Percentiles rank a stretch among this genome's conserved stretches.
Evolutionary conservation across 2,329 filamentous ascomycete species (phyloP).

Genomic region (Fusarium tricinctum): DNA sequence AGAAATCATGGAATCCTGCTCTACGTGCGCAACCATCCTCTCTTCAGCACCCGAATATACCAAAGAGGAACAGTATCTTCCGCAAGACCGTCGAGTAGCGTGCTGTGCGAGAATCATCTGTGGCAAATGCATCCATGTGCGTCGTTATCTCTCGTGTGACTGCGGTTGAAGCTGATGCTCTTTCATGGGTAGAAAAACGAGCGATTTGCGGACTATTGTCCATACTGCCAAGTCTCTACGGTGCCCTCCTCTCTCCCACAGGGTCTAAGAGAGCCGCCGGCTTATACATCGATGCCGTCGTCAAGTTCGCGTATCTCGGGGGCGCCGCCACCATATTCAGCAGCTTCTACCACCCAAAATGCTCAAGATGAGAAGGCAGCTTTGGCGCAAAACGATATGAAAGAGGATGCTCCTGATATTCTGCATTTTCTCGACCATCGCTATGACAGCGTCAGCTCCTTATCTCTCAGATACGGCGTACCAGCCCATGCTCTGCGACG

Average conservation of each 20-base stretch:
- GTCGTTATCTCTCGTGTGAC: conserved; percentile 45
- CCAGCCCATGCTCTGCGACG: conserved; percentile 73
- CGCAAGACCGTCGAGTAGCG: conserved; percentile 71
- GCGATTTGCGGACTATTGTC: conserved; percentile 76
- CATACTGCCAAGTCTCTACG: conserved; percentile 82
- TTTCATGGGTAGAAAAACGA: conserved; percentile 66
- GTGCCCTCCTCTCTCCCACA: conserved; percentile 69
- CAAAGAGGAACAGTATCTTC: conserved; percentile 69
- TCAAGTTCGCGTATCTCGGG: conserved; percentile 46
- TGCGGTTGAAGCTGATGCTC: conserved; percentile 23
- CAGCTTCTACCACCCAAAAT: conserved; percentile 24
- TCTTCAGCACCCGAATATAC: conserved; percentile 65
- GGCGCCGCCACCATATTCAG: conserved; percentile 59
- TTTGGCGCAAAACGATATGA: conserved; percentile 49
- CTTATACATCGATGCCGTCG: conserved; percentile 65
- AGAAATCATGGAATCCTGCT: conserved; percentile 67
- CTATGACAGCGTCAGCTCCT: conserved; percentile 75
- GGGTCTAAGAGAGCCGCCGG: conserved; percentile 76
- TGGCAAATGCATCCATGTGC: conserved; percentile 74
- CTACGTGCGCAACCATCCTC: conserved; percentile 77
- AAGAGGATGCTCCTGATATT: conserved; percentile 69
- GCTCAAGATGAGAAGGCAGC: conserved; percentile 47
- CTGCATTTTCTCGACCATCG: conserved; percentile 80
- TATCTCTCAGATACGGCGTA: conserved; percentile 80
- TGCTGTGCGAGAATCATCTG: conserved; percentile 82